Conservation (phyloP, 108 stramenopile genomes). For the Nitzschia palea region DNA sequence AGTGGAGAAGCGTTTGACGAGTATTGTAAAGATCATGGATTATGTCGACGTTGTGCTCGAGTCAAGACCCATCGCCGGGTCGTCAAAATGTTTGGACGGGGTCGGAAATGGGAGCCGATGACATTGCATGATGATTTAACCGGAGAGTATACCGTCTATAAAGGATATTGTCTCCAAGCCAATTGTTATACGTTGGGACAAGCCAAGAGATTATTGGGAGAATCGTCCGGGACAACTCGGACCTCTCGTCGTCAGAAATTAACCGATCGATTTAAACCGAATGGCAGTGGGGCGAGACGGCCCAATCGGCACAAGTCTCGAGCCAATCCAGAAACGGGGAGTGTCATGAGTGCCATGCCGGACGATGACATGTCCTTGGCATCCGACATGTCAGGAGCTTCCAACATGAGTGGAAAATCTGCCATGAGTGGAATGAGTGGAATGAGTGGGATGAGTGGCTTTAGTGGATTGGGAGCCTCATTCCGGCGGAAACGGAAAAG, state of each 20-base stretch:
- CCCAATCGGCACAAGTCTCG: slow-evolving; percentile 11
- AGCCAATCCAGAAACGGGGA: slow-evolving; percentile 34
- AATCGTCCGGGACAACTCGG: neutral
- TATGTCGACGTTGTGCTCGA: slow-evolving; percentile 30
- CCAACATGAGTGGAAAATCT: slow-evolving; percentile 8
- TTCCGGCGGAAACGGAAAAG: neutral
- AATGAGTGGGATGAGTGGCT: slow-evolving; percentile 19
- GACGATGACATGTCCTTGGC: slow-evolving; percentile 15
- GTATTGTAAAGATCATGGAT: slow-evolving; percentile 33
- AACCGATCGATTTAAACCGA: neutral
- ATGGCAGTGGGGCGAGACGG: neutral
- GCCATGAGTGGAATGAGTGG: slow-evolving; percentile 13
- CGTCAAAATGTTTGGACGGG: slow-evolving; percentile 36
- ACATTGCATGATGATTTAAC: slow-evolving; percentile 30
- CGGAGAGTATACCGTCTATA: slow-evolving; percentile 40
- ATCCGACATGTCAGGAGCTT: slow-evolving; percentile 9
- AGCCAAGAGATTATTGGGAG: slow-evolving; percentile 34
- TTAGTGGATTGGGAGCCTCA: neutral
- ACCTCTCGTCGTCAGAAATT: slow-evolving; percentile 5
- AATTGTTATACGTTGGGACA: slow-evolving; percentile 40
- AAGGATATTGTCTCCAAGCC: slow-evolving; percentile 42
- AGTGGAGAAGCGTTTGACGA: slow-evolving; percentile 37
- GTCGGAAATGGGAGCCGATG: slow-evolving; percentile 34
- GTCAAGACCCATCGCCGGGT: slow-evolving; percentile 32
- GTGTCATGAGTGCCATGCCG: slow-evolving; percentile 21